These are phyloP conservation scores for Aspergillus bridgeri DNA, from an alignment of 495 filamentous ascomycete species.

Conservation along the genomic window DNA sequence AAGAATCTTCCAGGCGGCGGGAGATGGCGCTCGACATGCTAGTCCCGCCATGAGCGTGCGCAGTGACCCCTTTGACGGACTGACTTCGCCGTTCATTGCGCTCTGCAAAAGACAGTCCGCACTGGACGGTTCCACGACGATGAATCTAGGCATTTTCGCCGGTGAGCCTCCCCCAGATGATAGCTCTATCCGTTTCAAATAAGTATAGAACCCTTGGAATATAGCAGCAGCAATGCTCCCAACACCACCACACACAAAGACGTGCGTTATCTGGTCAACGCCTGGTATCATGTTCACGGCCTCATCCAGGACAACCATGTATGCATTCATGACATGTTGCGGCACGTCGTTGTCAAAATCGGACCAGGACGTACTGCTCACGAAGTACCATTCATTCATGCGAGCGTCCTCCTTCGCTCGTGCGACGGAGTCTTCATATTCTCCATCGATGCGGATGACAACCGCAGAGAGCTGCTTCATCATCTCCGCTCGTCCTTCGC, in stretches of 20 bases:
- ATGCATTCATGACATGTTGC: slow-evolving; percentile 4
- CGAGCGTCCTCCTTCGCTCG: neutral
- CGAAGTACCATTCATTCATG: slow-evolving; percentile 1
- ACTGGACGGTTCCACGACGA: neutral
- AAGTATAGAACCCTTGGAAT: neutral
- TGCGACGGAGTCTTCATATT: neutral
- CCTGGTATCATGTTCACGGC: neutral
- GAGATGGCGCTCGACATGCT: neutral
- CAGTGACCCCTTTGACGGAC: neutral
- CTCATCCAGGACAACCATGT: neutral
- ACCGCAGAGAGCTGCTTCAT: neutral
- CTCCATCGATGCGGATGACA: neutral
- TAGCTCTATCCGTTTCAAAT: too few species aligned
- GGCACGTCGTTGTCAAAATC: neutral
- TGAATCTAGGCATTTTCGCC: neutral
- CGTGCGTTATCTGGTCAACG: neutral
- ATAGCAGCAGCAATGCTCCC: neutral
- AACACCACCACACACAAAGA: neutral
- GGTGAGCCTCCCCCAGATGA: too few species aligned
- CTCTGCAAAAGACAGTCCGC: neutral
- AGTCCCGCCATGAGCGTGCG: neutral
- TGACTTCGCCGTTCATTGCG: neutral
- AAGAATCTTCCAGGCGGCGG: neutral
- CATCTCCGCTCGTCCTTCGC: neutral
- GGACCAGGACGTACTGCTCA: slow-evolving; percentile 1